Evolutionary conservation across 2,329 filamentous ascomycete species (phyloP).

Genomic region (Berkeleyomyces rouxiae): DNA sequence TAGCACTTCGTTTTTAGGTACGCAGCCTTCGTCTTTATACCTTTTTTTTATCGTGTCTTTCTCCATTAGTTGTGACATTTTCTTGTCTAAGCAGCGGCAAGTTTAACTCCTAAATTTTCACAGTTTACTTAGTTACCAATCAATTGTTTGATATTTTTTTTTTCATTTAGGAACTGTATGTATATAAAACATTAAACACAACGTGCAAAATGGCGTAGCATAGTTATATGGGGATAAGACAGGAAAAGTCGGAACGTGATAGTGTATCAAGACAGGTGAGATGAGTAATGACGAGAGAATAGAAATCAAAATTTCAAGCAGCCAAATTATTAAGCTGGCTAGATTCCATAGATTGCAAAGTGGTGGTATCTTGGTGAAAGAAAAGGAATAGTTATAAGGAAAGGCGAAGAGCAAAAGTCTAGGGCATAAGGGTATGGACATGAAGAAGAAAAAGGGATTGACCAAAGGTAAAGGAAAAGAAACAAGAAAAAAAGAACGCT

Average conservation of each 20-base stretch:
- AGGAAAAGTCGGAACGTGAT: background rate
- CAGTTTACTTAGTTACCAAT: background rate
- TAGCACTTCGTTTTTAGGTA: no score
- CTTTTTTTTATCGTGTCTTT: background rate
- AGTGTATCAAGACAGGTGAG: background rate
- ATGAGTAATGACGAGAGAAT: background rate
- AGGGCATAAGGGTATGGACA: background rate
- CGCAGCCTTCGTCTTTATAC: background rate
- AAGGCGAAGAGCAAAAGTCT: background rate
- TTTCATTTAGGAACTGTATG: background rate
- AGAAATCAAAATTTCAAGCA: background rate
- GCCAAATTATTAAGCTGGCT: background rate
- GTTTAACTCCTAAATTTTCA: background rate
- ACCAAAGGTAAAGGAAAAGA: background rate
- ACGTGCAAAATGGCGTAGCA: background rate
- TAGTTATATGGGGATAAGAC: background rate
- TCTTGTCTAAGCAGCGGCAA: background rate
- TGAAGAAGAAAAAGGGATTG: background rate
- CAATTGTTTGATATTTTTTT: background rate
- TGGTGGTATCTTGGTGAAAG: background rate
- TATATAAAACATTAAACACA: background rate
- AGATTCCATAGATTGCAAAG: background rate
- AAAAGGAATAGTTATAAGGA: background rate
- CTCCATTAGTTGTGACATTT: background rate
- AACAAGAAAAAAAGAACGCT: background rate